phyloP scores from a whole-genome alignment of 495 filamentous ascomycete genomes.

The Gamarada debralockiae region DNA sequence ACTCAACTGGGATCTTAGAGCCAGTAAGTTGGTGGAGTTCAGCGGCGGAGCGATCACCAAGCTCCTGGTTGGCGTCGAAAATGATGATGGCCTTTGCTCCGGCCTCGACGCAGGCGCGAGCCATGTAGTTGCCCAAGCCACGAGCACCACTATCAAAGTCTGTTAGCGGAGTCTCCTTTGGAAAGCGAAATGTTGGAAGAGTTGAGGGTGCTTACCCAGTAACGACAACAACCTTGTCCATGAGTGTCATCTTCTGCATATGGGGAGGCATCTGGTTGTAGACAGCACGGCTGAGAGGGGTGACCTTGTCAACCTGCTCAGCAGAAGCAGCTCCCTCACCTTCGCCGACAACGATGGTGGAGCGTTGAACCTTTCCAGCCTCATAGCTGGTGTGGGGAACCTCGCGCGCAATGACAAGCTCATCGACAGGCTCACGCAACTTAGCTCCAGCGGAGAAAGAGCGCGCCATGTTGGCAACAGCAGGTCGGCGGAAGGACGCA shows the following conservation, averaged over 20 bases:
- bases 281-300: constrained; percentile 38
- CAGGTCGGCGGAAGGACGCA: neutral
- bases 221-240: constrained; percentile 65
- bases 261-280: constrained; percentile 50
- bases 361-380: constrained; percentile 10
- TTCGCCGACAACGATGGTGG: constrained; percentile 13
- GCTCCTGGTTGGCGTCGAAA: constrained; percentile 68
- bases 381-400: constrained; percentile 16
- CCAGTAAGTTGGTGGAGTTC: constrained; percentile 64
- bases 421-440: constrained; percentile 7
- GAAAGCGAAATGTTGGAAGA: neutral
- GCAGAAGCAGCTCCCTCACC: neutral
- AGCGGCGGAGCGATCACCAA: constrained; percentile 63
- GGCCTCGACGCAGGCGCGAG: constrained; percentile 67
- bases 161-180: neutral
- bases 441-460: constrained; percentile 4
- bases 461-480: constrained; percentile 11
- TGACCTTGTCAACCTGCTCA: constrained; percentile 17
- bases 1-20: constrained; percentile 55
- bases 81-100: constrained; percentile 70
- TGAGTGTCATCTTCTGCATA: constrained; percentile 60
- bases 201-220: constrained; percentile 54
- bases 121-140: constrained; percentile 74
- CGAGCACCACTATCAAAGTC: constrained; percentile 57
- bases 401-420: constrained; percentile 19